Base-by-base conservation (phyloP, 176 grass and related monocot species). In the Juncus inflexus region DNA sequence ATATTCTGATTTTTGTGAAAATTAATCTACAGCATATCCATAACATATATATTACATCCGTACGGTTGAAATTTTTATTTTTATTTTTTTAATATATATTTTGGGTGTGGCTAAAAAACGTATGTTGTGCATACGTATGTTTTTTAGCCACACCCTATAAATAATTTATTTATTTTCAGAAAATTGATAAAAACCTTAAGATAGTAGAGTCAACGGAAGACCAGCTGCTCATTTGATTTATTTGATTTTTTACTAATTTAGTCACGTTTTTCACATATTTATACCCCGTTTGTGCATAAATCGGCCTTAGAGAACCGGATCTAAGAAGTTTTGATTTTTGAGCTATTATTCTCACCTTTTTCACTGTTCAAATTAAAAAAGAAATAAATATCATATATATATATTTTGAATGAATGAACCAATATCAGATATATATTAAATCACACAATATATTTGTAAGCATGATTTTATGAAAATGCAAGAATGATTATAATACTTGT, bases 241-340 rank as follows among this genome's bases (percentile, higher is more conserved):
- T 78, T 69, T 89, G 92, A 59, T 78, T 89, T 77, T 91, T 91
- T 71, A 97, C 19, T 60, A 81, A 60, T 74, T 79, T 83, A 36
- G 92, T 86, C 60, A 97, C 75, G 54, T 91, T 85, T 67, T 72
- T 89, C 19, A 91, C 87, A 86, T 89, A 90, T 66, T 84, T 80
- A 6, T 64, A 82, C 56, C 92, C 92, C 54, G 83, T 74, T 89
- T 91, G 92, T 58, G 87, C 83, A 63, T 97, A 91, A 64, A 88
- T 76, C 40, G 83, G 78, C 78, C 82, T 75, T 35, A 86, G 83
- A 15, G 92, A 97, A 61, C 79, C 81, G 52, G 83, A 86, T 56
- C 75, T 58, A 2, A 69, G 92, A 59, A 97, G 81, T 72, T 73
- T 91, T 72, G 65, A 76, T 77, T 62, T 86, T 76, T 86, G 81